Evolutionary conservation across 768 basidiomycete genomes (phyloP), one percentile per base, ranked within the genome.

Genomic region (Lentinula aciculospora): DNA sequence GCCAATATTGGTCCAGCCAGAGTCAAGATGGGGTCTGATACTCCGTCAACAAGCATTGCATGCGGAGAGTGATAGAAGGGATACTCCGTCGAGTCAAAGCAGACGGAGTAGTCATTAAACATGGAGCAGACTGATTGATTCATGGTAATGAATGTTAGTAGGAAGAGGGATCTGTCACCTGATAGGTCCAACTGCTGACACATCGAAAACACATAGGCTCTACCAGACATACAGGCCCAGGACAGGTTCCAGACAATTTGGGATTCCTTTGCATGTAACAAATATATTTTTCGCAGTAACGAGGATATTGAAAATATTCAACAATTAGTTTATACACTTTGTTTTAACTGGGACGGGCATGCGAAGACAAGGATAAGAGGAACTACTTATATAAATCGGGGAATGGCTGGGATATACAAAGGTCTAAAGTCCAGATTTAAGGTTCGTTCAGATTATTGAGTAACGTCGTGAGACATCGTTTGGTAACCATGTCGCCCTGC

Each of bases 401-500:
- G 21, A 31, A 48, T 48, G 21, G 42, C 9, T 2, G 9, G 42
- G 19, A 21, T 44, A 44, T 44, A 44, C 42, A 44, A 44, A 21
- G n/a, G 42, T 54, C 34, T 23, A 57, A 53, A 48, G 34, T 46
- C 56, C 50, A 40, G 40, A 56, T 65, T 72, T 73, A 86, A 60
- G 82, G 79, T 69, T 91, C 89, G 62, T 85, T 87, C 62, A 96
- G 77, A 71, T 96, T 94, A 71, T 92, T 89, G 59, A 95, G 80
- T 31, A 96, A 80, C 31, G 92, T 94, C 47, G 91, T 90, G 59
- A 96, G 78, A 72, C 93, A 95, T 66, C 93, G 82, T 76, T 95
- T 96, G 27, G 97, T 99, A 63, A 98, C 97, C 87, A 96, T 93
- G 67, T 99, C 97, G 49, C 94, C 94, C 91, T 93, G 62, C 71